Evolutionary conservation across 139 green algal species (phyloP), one percentile per base, ranked within the genome.

Genomic region (Pleodorina starrii): DNA sequence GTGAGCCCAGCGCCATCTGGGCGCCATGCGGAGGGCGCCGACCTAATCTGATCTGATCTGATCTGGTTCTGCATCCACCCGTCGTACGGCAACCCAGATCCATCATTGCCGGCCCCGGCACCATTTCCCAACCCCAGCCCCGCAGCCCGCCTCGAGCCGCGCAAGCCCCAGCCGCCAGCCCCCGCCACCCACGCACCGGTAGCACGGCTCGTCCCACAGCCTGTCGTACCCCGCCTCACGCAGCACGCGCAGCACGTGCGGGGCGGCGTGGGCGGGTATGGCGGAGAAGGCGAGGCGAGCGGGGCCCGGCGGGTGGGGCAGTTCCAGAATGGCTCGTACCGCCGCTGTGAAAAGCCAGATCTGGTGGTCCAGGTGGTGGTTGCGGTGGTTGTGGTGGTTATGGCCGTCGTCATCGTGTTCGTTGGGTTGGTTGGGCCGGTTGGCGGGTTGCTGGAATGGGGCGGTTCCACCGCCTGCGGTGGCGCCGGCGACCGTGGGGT

Each of bases 191-290:
- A n/a, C 77, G 2, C 50, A 85, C 78, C 78, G 23, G 78, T 54
- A 57, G 40, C 79, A 86, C 4, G 57, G 57, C 59, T 86, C 79
- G 42, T 86, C 79, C 79, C 79, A 86, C 40, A 86, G 25, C 27
- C 21, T 2, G 40, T 57, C 57, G 79, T 75, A 59, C 40, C 79
- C 79, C 5, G 79, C 79, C 79, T 38, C 57, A 23, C 79, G 36
- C 59, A 86, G 79, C 79, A 43, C 79, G 40, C 27, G 14, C 54
- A 75, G 27, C 79, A 86, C 59, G 29, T 57, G 38, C 40, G 23
- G 48, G 2, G 79, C 79, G 40, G 54, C 79, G 40, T 86, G 32
- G 38, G 25, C 25, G 1, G 79, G 79, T 16, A 86, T 54, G 6
- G 57, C 57, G 23, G 57, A 57, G 79, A 86, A 86, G 25, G 59